Percentiles rank a stretch among this genome's conserved stretches.
phyloP scores from a whole-genome alignment of 768 basidiomycete species.

The Crepidotus variabilis region DNA sequence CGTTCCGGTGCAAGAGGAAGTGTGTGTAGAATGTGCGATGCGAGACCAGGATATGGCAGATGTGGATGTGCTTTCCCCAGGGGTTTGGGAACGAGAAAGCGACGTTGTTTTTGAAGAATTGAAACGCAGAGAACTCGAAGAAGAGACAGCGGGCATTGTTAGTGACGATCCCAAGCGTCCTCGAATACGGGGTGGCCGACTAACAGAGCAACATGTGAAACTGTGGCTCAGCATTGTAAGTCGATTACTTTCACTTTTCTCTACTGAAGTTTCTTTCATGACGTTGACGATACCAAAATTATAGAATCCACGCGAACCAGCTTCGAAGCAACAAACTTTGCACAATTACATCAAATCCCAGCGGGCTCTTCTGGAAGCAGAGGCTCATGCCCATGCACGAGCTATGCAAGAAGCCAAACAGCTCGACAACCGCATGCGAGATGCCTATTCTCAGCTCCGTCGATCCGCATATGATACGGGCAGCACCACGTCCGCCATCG shows the following conservation, averaged over 20 bases:
- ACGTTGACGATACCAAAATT: slow-evolving; percentile 8
- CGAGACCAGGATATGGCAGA: slow-evolving; percentile 98
- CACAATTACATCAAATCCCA: slow-evolving; percentile 82
- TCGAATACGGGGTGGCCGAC: slow-evolving; percentile 57
- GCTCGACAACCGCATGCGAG: slow-evolving; percentile 73
- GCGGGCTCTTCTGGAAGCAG: slow-evolving; percentile 74
- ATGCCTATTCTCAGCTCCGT: slow-evolving; percentile 75
- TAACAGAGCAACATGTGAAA: slow-evolving; percentile 77
- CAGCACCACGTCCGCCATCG: slow-evolving; percentile 39
- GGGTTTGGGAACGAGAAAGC: slow-evolving; percentile 90
- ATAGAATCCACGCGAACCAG: slow-evolving; percentile 89
- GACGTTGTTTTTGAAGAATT: slow-evolving; percentile 81
- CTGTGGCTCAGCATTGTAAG: slow-evolving; percentile 77
- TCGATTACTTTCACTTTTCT: slow-evolving; percentile 12
- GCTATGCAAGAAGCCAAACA: slow-evolving; percentile 76
- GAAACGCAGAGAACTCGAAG: slow-evolving; percentile 65
- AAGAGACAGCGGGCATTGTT: slow-evolving; percentile 48
- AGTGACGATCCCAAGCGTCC: slow-evolving; percentile 57
- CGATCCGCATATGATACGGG: slow-evolving; percentile 75
- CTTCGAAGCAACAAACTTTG: slow-evolving; percentile 79
- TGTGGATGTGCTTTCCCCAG: slow-evolving; percentile 81
- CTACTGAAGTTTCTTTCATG: neutral
- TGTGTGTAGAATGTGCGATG: slow-evolving; percentile 98
- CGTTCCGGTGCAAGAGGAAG: slow-evolving; percentile 67
- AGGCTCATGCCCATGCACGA: slow-evolving; percentile 72